Conservation (phyloP, 768 basidiomycete species). For the Terana coerulea region DNA sequence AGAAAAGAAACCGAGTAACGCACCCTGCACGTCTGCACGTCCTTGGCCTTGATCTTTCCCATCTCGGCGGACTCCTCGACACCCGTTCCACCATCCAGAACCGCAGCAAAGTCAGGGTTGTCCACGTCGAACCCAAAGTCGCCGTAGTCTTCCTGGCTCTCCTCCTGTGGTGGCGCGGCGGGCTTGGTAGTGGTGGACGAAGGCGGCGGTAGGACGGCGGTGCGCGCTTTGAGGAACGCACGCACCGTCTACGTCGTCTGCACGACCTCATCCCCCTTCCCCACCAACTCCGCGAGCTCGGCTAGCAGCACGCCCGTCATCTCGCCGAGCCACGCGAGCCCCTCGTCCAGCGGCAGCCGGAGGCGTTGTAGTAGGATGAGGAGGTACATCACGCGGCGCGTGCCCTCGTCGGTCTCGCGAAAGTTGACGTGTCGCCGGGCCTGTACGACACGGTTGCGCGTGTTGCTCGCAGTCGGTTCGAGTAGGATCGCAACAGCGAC, state of each 20-base stretch:
- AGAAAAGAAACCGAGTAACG: too few relatives aligned
- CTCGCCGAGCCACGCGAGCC: constrained; percentile 62
- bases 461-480: constrained; percentile 45
- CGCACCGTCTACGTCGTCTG: constrained; percentile 49
- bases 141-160: constrained; percentile 75
- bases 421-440: constrained; percentile 69
- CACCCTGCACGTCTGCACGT: constrained; percentile 50
- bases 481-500: constrained; percentile 69
- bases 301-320: constrained; percentile 51
- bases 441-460: constrained; percentile 53
- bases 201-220: constrained; percentile 39
- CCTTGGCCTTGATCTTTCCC: constrained; percentile 37
- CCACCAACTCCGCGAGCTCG: constrained; percentile 48
- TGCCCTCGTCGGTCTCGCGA: constrained; percentile 54
- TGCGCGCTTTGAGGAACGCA: constrained; percentile 57
- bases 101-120: constrained; percentile 56
- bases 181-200: constrained; percentile 30
- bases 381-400: constrained; percentile 67
- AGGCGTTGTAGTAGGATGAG: constrained; percentile 58
- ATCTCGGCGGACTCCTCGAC: constrained; percentile 19
- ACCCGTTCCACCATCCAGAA: constrained; percentile 38
- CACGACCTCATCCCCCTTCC: constrained; percentile 26
- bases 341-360: constrained; percentile 42
- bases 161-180: constrained; percentile 26
- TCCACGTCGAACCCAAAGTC: constrained; percentile 55